These are phyloP conservation scores for Cochlearia excelsa DNA, from an alignment of 345 rosid species.

Conservation along the genomic window DNA sequence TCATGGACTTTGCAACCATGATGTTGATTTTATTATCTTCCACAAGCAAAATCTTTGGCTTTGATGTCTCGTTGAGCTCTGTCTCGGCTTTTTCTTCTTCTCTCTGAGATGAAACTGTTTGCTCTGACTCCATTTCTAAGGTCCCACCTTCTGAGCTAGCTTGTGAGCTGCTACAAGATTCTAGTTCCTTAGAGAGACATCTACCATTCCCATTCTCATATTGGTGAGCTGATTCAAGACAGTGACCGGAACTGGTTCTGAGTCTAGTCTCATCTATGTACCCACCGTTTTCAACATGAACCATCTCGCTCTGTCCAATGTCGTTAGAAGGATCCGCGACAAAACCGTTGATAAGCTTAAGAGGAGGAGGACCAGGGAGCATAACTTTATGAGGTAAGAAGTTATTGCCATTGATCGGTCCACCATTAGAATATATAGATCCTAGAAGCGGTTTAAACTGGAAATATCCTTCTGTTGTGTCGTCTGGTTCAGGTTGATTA, in stretches of 20 bases:
- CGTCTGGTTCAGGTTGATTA: constrained; percentile 55
- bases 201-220: constrained; percentile 32
- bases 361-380: constrained; percentile 43
- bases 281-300: constrained; percentile 51
- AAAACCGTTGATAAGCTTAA: constrained; percentile 28
- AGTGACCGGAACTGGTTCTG: constrained; percentile 44
- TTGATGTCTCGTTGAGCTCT: constrained; percentile 33
- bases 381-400: constrained; percentile 38
- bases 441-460: constrained; percentile 65
- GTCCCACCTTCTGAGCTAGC: constrained; percentile 38
- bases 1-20: constrained; percentile 81
- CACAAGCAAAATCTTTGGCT: constrained; percentile 87
- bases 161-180: constrained; percentile 35
- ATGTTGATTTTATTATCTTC: constrained; percentile 93
- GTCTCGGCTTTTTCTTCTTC: constrained; percentile 38
- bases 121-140: constrained; percentile 36
- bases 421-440: constrained; percentile 34
- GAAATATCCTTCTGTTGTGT: constrained; percentile 67
- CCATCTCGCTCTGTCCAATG: constrained; percentile 41
- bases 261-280: constrained; percentile 58
- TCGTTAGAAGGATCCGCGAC: constrained; percentile 31
- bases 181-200: constrained; percentile 23
- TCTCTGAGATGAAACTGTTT: constrained; percentile 34
- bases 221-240: constrained; percentile 34
- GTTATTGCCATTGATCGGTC: constrained; percentile 6